Conservation (phyloP, 176 grass and related monocot genomes). For the Musa schizocarpa region DNA sequence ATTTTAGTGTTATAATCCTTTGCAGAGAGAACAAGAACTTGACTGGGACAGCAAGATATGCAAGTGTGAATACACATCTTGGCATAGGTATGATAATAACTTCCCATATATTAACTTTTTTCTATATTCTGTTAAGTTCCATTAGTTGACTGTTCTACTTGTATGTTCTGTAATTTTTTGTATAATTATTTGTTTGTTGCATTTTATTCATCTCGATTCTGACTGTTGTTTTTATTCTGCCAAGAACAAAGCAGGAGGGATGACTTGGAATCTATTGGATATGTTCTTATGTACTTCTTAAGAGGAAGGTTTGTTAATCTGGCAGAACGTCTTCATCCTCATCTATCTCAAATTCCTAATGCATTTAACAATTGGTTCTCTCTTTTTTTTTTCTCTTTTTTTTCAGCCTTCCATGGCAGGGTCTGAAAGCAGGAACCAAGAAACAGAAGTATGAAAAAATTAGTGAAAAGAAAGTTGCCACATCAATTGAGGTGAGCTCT, state of each 20-base stretch:
- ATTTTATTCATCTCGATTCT: background rate
- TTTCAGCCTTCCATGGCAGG: slow-evolving; percentile 74
- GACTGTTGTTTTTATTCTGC: slow-evolving; percentile 17
- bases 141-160: background rate
- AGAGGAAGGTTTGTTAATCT: slow-evolving; percentile 63
- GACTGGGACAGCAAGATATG: slow-evolving; percentile 89
- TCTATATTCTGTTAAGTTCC: background rate
- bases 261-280: slow-evolving; percentile 89
- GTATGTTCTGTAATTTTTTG: background rate
- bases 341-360: background rate
- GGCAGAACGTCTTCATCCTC: background rate
- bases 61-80: slow-evolving; percentile 92
- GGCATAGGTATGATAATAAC: slow-evolving; percentile 55
- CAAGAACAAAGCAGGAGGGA: slow-evolving; percentile 94
- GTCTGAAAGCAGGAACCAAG: slow-evolving; percentile 86
- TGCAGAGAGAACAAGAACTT: slow-evolving; percentile 90
- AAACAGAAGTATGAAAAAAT: slow-evolving; percentile 96
- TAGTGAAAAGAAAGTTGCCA: slow-evolving; percentile 76
- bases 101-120: background rate
- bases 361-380: background rate
- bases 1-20: slow-evolving; percentile 25
- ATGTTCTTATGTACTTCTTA: slow-evolving; percentile 91
- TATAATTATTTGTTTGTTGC: background rate
- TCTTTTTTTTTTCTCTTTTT: background rate
- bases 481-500: slow-evolving; percentile 58